phyloP scores from a whole-genome alignment of 23 red algal genomes.

The Gracilariopsis chorda region DNA sequence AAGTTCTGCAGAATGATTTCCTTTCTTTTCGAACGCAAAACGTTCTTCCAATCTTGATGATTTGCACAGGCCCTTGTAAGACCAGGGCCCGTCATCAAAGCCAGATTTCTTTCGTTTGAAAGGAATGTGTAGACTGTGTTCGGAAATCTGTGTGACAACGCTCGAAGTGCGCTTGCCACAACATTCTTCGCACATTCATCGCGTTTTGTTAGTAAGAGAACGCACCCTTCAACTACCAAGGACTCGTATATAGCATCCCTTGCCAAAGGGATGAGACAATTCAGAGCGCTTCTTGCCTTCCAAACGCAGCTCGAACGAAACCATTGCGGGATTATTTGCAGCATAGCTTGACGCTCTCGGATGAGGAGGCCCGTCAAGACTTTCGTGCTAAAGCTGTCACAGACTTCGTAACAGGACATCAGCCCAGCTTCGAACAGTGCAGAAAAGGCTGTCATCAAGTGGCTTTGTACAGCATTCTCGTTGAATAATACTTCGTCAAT shows the following conservation, averaged over 20 bases:
- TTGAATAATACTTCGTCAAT: conserved; percentile 12
- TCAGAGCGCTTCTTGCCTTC: conserved; percentile 26
- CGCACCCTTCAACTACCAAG: conserved; percentile 21
- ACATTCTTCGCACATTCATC: conserved; percentile 29
- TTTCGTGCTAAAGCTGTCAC: conserved; percentile 22
- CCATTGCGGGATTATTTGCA: conserved; percentile 4
- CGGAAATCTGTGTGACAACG: conserved; percentile 5
- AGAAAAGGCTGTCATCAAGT: background rate
- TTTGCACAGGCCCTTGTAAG: conserved; percentile 10
- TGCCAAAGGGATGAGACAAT: conserved; percentile 13
- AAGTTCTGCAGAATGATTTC: no score
- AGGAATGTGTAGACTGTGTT: conserved; percentile 30
- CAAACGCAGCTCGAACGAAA: background rate
- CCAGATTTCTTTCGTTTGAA: conserved; percentile 1
- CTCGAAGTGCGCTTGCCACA: conserved; percentile 39
- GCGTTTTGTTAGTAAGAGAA: background rate
- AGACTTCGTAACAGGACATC: background rate
- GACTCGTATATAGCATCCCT: conserved; percentile 41
- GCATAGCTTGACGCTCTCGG: background rate
- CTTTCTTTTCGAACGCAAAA: background rate
- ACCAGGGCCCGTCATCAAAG: background rate
- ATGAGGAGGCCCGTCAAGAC: conserved; percentile 24
- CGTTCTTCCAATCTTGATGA: background rate
- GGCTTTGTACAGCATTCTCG: background rate
- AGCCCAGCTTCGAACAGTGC: conserved; percentile 7